Evolutionary conservation across 2,329 filamentous ascomycete species (phyloP), one percentile per base, ranked within the genome.

Genomic region (Diaporthe amygdali): DNA sequence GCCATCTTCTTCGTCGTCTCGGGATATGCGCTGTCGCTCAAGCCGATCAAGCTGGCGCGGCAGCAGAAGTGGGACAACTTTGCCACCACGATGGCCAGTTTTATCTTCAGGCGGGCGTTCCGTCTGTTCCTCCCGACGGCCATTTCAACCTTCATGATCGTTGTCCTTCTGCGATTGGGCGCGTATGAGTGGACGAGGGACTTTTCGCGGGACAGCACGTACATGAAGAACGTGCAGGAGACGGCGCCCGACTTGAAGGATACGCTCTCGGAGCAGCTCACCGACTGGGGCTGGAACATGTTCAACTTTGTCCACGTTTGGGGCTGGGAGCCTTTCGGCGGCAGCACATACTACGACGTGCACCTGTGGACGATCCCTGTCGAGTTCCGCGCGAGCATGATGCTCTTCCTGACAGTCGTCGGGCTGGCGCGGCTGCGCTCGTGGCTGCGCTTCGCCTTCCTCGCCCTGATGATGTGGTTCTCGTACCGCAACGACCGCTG

Each of bases 361-460:
- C 89, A 91, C 73, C 79, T 91, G 30, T 91, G 89, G 89, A 91
- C 89, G 6, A 90, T 91, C 52, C 89, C 89, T 3, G 84, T 90
- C 56, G 89, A 91, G 77, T 90, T 89, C 75, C 83, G 86, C 71
- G 88, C 86, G 77, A 89, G 87, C 2, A 84, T 91, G 77, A 82
- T 88, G 71, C 82, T 91, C 12, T 91, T 90, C 77, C 78, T 90
- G 9, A 82, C 84, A 15, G 78, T 89, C 27, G 71, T 89, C 5
- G 88, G 83, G 25, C 83, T 86, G 12, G 85, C 86, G 7, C 81
- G 85, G 32, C 76, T 89, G 39, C 82, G 82, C 46, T 82, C 79
- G 2, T 73, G 80, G 14, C 74, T 84, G 54, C 82, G 89, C 25
- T 79, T 86, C 37, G 72, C 82, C 27, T 80, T 82, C n/a, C 75